Percentiles rank a stretch among this genome's conserved stretches.
Evolutionary conservation across 306 rosid species (phyloP).

Genomic region (Cicer judaicum): DNA sequence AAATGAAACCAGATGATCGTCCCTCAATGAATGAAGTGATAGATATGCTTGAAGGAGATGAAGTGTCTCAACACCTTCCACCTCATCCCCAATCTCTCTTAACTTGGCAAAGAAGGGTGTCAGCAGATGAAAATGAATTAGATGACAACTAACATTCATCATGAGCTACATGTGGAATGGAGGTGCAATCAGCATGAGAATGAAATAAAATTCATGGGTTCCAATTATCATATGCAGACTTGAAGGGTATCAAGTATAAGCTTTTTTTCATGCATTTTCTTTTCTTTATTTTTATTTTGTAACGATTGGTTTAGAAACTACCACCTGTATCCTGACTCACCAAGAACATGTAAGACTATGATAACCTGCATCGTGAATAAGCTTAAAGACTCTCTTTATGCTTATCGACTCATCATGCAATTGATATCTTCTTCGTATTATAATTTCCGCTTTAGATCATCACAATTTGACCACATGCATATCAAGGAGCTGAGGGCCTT

Average conservation of each 20-base stretch:
- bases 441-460: neutral
- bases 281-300: neutral
- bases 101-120: constrained; percentile 13
- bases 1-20: constrained; percentile 21
- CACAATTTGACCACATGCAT: neutral
- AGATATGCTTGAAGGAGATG: constrained; percentile 28
- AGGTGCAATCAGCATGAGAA: neutral
- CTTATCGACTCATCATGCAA: constrained; percentile 58
- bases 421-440: constrained; percentile 39
- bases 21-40: constrained; percentile 38
- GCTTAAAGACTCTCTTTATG: constrained; percentile 60
- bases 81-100: neutral
- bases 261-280: neutral
- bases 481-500: neutral
- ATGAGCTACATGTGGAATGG: neutral
- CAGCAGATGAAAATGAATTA: neutral
- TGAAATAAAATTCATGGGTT: neutral
- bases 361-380: constrained; percentile 63
- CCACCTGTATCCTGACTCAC: neutral
- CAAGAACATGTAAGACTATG: constrained; percentile 57
- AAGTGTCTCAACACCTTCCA: constrained; percentile 3
- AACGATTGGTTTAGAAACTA: neutral
- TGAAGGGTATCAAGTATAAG: neutral
- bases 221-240: neutral
- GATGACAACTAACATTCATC: neutral